phyloP scores from a whole-genome alignment of 2,329 filamentous ascomycete genomes.

The Aspergillus uvarum region DNA sequence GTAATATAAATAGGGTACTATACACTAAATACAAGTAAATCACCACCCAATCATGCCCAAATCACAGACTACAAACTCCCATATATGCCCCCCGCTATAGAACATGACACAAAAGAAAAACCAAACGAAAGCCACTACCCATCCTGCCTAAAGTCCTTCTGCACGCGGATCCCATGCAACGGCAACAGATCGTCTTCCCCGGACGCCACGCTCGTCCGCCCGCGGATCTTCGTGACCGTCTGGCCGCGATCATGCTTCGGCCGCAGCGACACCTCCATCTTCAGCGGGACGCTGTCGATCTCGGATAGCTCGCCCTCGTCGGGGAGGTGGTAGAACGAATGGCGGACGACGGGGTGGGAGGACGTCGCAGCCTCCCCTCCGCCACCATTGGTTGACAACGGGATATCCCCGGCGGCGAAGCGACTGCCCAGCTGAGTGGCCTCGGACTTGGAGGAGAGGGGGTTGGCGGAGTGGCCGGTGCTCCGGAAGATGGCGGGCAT shows the following conservation, averaged over 20 bases:
- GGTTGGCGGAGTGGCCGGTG: conserved; percentile 4
- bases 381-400: background rate
- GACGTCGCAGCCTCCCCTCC: background rate
- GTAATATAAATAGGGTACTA: background rate
- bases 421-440: background rate
- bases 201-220: background rate
- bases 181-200: conserved; percentile 3
- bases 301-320: conserved; percentile 14
- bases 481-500: conserved; percentile 17
- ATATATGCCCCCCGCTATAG: background rate
- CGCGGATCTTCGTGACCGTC: conserved; percentile 20
- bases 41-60: background rate
- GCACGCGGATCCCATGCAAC: conserved; percentile 4
- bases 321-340: conserved; percentile 22
- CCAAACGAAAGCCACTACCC: background rate
- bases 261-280: conserved; percentile 15
- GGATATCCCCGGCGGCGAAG: background rate
- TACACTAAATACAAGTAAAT: background rate
- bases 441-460: conserved; percentile 8
- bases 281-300: background rate
- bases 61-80: background rate
- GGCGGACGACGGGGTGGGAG: conserved; percentile 10
- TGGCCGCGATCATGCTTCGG: conserved; percentile 21
- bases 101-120: background rate
- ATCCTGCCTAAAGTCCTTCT: conserved; percentile 7